phyloP scores from a whole-genome alignment of 2,329 filamentous ascomycete species.

The Aspergillus sp. region DNA sequence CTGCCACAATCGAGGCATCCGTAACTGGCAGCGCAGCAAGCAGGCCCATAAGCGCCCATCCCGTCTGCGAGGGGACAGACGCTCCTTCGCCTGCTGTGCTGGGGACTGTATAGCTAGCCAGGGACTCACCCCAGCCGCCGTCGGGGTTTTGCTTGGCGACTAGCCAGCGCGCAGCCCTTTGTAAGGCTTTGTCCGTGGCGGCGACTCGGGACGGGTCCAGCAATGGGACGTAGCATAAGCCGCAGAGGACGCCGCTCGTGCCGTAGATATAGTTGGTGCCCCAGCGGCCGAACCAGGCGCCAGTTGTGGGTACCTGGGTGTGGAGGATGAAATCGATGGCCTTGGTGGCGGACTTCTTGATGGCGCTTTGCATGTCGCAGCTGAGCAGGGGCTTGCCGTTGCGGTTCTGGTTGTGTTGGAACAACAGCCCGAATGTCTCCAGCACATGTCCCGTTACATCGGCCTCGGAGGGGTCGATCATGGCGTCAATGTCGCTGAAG shows the following conservation, averaged over 20 bases:
- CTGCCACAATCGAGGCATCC: slow-evolving; percentile 8
- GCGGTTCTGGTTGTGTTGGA: background rate
- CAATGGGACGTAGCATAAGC: slow-evolving; percentile 6
- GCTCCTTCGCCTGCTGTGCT: slow-evolving; percentile 6
- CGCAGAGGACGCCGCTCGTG: slow-evolving; percentile 25
- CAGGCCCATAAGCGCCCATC: slow-evolving; percentile 26
- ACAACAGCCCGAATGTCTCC: slow-evolving; percentile 22
- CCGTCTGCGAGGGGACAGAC: slow-evolving; percentile 26
- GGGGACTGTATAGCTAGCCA: slow-evolving; percentile 14
- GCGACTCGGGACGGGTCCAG: slow-evolving; percentile 9
- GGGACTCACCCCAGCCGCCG: slow-evolving; percentile 26
- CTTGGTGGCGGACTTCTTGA: slow-evolving; percentile 7
- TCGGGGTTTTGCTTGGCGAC: slow-evolving; percentile 19
- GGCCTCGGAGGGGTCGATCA: slow-evolving; percentile 26
- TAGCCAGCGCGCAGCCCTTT: slow-evolving; percentile 12
- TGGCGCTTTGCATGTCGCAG: background rate
- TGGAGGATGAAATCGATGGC: slow-evolving; percentile 17
- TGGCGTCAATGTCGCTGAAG: slow-evolving; percentile 29
- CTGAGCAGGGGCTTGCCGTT: background rate
- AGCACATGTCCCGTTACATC: slow-evolving; percentile 29
- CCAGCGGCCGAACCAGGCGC: slow-evolving; percentile 29
- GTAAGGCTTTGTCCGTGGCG: background rate
- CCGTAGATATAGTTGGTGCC: slow-evolving; percentile 29
- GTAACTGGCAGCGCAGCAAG: slow-evolving; percentile 7
- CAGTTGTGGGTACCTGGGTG: slow-evolving; percentile 16